Conservation (phyloP, 805 yeast species). For the Candida montana region DNA sequence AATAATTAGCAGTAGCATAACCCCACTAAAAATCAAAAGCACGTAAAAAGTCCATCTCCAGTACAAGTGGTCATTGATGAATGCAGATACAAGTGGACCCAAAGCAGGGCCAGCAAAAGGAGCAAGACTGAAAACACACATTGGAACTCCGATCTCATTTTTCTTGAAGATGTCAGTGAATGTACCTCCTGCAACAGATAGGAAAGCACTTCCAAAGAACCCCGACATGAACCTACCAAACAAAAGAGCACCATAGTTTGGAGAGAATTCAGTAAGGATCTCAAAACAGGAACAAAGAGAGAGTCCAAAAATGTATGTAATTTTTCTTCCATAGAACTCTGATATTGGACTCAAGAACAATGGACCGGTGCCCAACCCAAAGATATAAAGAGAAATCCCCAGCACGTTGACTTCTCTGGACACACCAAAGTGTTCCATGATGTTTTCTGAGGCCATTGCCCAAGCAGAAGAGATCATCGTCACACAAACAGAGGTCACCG, state of each 20-base stretch:
- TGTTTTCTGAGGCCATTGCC: slow-evolving; percentile 53
- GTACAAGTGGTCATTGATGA: slow-evolving; percentile 38
- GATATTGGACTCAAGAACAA: slow-evolving; percentile 61
- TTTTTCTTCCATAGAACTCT: slow-evolving; percentile 58
- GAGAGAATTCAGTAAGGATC: slow-evolving; percentile 50
- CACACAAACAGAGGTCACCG: slow-evolving; percentile 52
- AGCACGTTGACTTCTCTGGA: slow-evolving; percentile 52
- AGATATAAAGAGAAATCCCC: slow-evolving; percentile 59
- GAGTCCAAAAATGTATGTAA: slow-evolving; percentile 55
- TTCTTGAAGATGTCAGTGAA: slow-evolving; percentile 65
- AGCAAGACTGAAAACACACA: slow-evolving; percentile 59
- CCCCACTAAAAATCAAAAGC: slow-evolving; percentile 57
- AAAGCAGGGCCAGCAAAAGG: slow-evolving; percentile 68
- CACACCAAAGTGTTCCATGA: slow-evolving; percentile 41
- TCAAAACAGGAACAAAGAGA: slow-evolving; percentile 55
- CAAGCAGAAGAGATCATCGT: slow-evolving; percentile 69
- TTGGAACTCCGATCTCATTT: slow-evolving; percentile 58
- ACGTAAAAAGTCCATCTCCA: slow-evolving; percentile 75
- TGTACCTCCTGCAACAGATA: slow-evolving; percentile 74
- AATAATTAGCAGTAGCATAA: slow-evolving; percentile 39
- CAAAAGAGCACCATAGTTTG: slow-evolving; percentile 57
- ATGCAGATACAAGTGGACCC: slow-evolving; percentile 62
- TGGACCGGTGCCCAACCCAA: slow-evolving; percentile 68
- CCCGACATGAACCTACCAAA: slow-evolving; percentile 67
- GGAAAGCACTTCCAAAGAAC: slow-evolving; percentile 67